Conservation (phyloP, 2,329 filamentous ascomycete species). For the Diaporthe sp. region DNA sequence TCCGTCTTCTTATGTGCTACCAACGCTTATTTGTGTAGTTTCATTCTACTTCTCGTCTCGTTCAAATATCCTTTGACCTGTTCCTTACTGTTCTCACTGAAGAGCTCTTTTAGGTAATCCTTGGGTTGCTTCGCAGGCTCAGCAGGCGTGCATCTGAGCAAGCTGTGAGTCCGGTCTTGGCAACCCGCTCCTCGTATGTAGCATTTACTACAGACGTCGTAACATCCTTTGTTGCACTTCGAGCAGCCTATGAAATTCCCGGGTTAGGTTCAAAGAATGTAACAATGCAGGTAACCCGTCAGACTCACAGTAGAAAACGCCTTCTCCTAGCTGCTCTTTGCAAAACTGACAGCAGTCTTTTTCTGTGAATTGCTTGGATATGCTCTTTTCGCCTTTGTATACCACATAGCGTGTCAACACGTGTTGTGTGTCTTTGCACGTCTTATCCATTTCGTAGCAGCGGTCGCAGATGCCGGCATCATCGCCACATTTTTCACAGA, state of each 20-base stretch:
- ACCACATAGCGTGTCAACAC: constrained; percentile 34
- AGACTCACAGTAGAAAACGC: constrained; percentile 37
- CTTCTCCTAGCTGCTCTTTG: constrained; percentile 26
- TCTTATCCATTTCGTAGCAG: constrained; percentile 38
- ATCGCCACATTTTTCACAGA: constrained; percentile 36
- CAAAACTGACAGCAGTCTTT: constrained; percentile 37
- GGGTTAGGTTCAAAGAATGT: neutral
- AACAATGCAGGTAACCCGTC: fast-evolving
- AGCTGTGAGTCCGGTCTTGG: constrained; percentile 35
- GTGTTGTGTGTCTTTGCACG: constrained; percentile 27
- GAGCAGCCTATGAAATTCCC: constrained; percentile 9
- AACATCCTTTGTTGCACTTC: constrained; percentile 34
- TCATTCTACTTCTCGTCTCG: constrained; percentile 32
- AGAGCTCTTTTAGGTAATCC: constrained; percentile 31
- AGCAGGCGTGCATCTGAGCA: constrained; percentile 31
- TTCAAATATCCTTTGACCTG: constrained; percentile 34
- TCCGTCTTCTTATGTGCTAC: neutral
- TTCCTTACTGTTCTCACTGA: constrained; percentile 36
- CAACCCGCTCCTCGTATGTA: constrained; percentile 39
- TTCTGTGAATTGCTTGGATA: constrained; percentile 30
- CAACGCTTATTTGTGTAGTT: constrained; percentile 16
- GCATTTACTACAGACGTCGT: constrained; percentile 37
- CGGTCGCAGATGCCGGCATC: constrained; percentile 37
- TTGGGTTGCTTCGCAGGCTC: constrained; percentile 25
- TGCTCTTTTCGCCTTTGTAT: constrained; percentile 36